Evolutionary conservation across 23 red algal species (phyloP).

Genomic region (Gracilariopsis chorda): DNA sequence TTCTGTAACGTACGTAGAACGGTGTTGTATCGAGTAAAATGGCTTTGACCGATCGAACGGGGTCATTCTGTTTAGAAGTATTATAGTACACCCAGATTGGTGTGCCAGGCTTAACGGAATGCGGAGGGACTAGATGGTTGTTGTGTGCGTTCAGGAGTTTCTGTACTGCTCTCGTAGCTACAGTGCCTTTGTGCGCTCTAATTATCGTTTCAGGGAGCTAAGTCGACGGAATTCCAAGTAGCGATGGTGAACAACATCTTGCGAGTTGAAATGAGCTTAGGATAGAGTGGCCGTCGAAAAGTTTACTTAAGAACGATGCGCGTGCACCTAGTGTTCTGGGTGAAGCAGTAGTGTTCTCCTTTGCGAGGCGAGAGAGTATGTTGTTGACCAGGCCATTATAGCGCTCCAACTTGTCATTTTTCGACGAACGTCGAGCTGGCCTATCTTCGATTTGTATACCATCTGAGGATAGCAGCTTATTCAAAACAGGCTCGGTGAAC

Average conservation of each 20-base stretch:
- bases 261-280: slow-evolving; percentile 1
- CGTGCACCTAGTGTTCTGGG: too few species aligned
- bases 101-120: not conserved
- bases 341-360: too few species aligned
- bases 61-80: not conserved
- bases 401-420: too few species aligned
- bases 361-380: too few species aligned
- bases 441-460: not conserved
- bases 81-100: not conserved
- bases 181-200: not conserved
- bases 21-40: too few species aligned
- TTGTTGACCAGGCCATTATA: too few species aligned
- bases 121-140: not conserved
- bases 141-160: not conserved
- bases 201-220: not conserved
- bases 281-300: not conserved
- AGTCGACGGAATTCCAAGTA: not conserved
- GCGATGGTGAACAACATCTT: not conserved
- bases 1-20: not conserved
- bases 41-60: too few species aligned
- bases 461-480: not conserved
- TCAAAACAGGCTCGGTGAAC: not conserved
- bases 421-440: not conserved
- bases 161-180: not conserved
- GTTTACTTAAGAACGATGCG: not conserved